Base-by-base conservation (phyloP, 2,329 filamentous ascomycete species). In the Trichoderma endophyticum region DNA sequence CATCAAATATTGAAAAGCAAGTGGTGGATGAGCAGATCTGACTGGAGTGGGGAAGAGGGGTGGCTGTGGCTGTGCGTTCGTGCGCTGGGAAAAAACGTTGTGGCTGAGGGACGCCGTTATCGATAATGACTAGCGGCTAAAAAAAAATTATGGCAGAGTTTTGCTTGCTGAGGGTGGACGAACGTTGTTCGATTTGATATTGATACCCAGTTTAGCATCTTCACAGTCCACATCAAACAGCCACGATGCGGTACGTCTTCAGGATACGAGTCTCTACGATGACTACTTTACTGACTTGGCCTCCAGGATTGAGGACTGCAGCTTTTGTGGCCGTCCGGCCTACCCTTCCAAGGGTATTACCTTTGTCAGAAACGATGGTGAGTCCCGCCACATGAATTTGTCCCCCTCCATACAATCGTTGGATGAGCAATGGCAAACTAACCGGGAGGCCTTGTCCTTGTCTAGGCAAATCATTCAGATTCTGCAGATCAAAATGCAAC, bases 401-500 rank as follows among this genome's bases (percentile, higher is more conserved):
- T 8, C 11, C 26, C 26, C 18, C 32, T 26, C 30, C 48, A 6
- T 11, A 21, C 21, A 4, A 21, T 8, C 3, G 39, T 43, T 43
- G 15, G 15, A 32, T 30, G 12, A 39, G 12, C 14, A 36, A n/a
- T 14, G 34, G 28, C 56, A n/a, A 11, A 63, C 11, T 48, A 14
- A 67, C 21, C 9, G 28, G 15, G 11, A 7, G 43, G 5, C n/a
- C 14, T 8, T 62, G 14, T 39, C n/a, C n/a, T 63, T 14, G 5
- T 39, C 21, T 56, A 79, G 83, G 82, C 73, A 83, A 85, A 78
- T 79, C 83, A 59, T 90, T 90, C 77, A 82, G 88, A 71, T 90
- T 90, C 82, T 90, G 88, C 79, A 82, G 86, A 71, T 86, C 82
- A 77, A 87, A 89, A 82, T 89, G 88, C 81, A 87, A 88, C 81